Base-by-base conservation (phyloP, 140 eudicot species). In the Erigeron philadelphicus region DNA sequence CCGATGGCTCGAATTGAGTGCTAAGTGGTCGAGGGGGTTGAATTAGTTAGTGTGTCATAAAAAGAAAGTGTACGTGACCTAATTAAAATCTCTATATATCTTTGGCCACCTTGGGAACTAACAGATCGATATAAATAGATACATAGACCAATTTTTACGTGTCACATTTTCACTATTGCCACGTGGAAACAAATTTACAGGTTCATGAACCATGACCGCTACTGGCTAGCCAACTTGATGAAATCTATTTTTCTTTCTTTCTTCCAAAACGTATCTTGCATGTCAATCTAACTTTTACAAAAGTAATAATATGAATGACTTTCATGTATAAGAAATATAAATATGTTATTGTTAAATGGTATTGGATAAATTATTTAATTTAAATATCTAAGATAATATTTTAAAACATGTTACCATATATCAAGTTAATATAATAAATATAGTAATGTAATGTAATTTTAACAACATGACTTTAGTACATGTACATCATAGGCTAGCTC, bases 81-180 rank as follows among this genome's bases (percentile, higher is more conserved):
- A 49, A 12, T 31, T 2, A n/a, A 21, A 53, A 53, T 53, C 59
- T 31, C 38, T 0, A 31, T 31, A 53, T 53, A 70, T 43, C 25
- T 40, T 57, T 65, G 53, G 58, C 31, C 47, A 35, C 81, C 31
- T 71, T 45, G 72, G 72, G 76, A 71, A 77, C 57, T 38, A 70
- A 71, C 76, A 49, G 11, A 57, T 72, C 58, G 62, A 71, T 46
- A 71, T 64, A 63, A 56, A 77, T 64, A 71, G 73, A 72, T 17
- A 44, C 68, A 12, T 76, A 16, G 61, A 5, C 17, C 59, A 56
- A 42, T 47, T 40, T 18, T 31, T 44, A 63, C 67, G 60, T 70
- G 31, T 76, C 71, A 6, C 9, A 0, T 62, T 42, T 42, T 46
- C 4, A 25, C 18, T 45, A 25, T 2, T 25, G 67, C 73, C 79